These are phyloP conservation scores for Tulasnella calospora DNA, from an alignment of 768 basidiomycete species.

Conservation along the genomic window DNA sequence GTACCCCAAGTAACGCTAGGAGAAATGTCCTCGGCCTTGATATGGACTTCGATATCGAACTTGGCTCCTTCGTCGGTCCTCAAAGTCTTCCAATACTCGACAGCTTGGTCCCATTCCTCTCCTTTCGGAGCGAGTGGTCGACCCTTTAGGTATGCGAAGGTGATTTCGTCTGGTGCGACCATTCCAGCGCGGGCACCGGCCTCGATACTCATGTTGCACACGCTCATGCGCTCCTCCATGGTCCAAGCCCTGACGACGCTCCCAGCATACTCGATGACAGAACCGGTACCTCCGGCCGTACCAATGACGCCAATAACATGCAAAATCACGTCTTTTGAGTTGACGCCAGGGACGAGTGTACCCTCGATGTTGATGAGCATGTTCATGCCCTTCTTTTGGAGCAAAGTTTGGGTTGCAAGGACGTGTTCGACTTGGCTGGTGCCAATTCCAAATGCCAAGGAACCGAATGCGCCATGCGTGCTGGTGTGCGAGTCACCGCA, in stretches of 20 bases:
- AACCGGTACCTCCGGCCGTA: slow-evolving; percentile 90
- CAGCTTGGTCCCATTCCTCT: slow-evolving; percentile 81
- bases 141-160: slow-evolving; percentile 75
- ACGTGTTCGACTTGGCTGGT: slow-evolving; percentile 94
- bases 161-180: slow-evolving; percentile 85
- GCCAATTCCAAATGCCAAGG: slow-evolving; percentile 88
- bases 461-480: slow-evolving; percentile 90
- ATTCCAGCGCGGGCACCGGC: slow-evolving; percentile 89
- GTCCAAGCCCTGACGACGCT: slow-evolving; percentile 76
- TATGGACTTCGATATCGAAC: slow-evolving; percentile 76
- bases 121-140: slow-evolving; percentile 74
- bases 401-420: slow-evolving; percentile 82
- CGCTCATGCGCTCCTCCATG: slow-evolving; percentile 88
- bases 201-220: slow-evolving; percentile 95
- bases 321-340: slow-evolving; percentile 84
- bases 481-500: slow-evolving; percentile 94
- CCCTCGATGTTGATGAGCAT: slow-evolving; percentile 90
- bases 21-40: slow-evolving; percentile 77
- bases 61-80: slow-evolving; percentile 75
- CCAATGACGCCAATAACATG: slow-evolving; percentile 88
- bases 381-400: slow-evolving; percentile 85
- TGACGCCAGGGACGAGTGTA: slow-evolving; percentile 71
- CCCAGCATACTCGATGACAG: slow-evolving; percentile 88
- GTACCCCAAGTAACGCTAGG: slow-evolving; percentile 93
- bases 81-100: slow-evolving; percentile 79